Percentiles rank a stretch among this genome's conserved stretches.
Conservation (phyloP, 345 rosid species). For the Eutrema heterophyllum region DNA sequence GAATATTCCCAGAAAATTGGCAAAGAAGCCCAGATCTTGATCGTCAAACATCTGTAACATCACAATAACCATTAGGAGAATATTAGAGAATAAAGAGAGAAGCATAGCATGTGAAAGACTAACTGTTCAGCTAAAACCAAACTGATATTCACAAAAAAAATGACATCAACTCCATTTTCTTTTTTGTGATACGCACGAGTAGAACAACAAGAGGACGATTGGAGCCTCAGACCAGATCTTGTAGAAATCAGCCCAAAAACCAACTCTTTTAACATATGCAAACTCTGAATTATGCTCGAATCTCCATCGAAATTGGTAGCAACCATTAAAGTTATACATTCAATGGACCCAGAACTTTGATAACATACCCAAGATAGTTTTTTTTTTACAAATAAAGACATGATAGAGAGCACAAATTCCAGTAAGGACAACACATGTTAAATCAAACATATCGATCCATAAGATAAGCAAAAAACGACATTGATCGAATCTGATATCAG, state of each 20-base stretch:
- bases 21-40: conserved; percentile 63
- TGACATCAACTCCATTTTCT: not conserved
- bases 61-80: not conserved
- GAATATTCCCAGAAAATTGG: conserved; percentile 76
- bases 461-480: not conserved
- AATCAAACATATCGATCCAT: not conserved
- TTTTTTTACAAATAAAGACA: not conserved
- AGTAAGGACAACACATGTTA: not conserved
- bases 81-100: not conserved
- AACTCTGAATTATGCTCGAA: not conserved
- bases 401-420: not conserved
- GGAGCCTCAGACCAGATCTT: not conserved
- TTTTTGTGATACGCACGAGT: too few relatives aligned
- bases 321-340: not conserved
- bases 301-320: not conserved
- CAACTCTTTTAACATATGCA: not conserved
- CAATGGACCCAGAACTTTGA: not conserved
- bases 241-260: not conserved
- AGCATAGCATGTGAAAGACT: not conserved
- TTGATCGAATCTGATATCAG: conserved; percentile 1
- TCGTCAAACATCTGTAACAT: conserved; percentile 75
- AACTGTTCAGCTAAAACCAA: not conserved
- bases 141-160: not conserved
- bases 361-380: not conserved
- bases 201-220: not conserved